These are phyloP conservation scores for Mycena crocata DNA, from an alignment of 768 basidiomycete genomes.

Conservation along the genomic window DNA sequence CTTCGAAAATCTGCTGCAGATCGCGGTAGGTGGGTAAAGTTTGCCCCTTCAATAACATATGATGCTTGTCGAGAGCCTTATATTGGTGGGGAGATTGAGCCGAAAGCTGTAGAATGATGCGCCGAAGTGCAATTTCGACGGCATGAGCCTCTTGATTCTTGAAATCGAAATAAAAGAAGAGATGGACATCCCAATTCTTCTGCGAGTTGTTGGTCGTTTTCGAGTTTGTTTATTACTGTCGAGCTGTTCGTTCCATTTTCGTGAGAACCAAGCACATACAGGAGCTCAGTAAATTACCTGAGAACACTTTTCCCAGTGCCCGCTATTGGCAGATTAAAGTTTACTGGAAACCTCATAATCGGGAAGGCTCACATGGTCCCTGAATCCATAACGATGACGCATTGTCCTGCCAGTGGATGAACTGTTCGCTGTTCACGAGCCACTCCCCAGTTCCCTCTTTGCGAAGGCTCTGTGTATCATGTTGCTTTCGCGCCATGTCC, in stretches of 20 bases:
- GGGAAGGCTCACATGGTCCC: constrained; percentile 3
- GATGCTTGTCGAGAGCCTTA: background rate
- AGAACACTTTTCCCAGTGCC: constrained; percentile 14
- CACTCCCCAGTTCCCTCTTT: constrained; percentile 5
- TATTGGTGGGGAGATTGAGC: background rate
- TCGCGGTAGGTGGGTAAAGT: background rate
- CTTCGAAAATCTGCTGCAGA: background rate
- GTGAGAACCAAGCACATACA: background rate
- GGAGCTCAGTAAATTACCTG: background rate
- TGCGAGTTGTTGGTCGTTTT: background rate
- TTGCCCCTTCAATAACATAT: background rate
- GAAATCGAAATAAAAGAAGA: constrained; percentile 18
- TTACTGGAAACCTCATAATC: background rate
- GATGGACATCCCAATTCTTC: background rate
- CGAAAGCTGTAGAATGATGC: constrained; percentile 9
- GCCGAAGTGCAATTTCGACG: constrained; percentile 5
- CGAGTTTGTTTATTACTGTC: background rate
- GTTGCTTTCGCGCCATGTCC: constrained; percentile 4
- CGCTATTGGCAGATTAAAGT: background rate
- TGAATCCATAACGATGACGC: constrained; percentile 1
- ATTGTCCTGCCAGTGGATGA: constrained; percentile 18
- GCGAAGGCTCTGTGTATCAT: constrained; percentile 7
- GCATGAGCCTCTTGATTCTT: background rate
- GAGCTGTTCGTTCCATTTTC: background rate
- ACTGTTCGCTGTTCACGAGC: background rate